A percentile compares a stretch with the other conserved stretches of the same genome.
These are phyloP conservation scores for Penicillium hesseltinei DNA, from an alignment of 2,329 filamentous ascomycete species.

Conservation along the genomic window DNA sequence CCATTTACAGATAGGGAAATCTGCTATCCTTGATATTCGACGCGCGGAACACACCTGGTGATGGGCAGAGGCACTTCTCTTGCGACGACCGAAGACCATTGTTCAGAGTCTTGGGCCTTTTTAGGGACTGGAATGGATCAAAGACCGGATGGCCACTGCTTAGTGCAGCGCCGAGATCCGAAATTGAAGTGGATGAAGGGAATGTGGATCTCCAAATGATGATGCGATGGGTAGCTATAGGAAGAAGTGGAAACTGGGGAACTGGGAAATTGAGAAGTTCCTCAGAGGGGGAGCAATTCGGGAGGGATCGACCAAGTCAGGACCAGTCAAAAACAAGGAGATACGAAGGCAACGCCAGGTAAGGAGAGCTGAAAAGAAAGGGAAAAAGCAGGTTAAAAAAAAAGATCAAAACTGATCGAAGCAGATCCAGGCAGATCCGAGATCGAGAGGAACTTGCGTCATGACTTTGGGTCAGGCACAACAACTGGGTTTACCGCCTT, in stretches of 20 bases:
- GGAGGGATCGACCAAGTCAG: not conserved
- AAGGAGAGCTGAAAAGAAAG: not conserved
- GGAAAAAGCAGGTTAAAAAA: not conserved
- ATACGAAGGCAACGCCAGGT: constrained; percentile 1
- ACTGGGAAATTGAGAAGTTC: constrained; percentile 1
- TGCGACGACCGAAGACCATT: constrained; percentile 42
- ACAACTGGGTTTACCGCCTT: not conserved
- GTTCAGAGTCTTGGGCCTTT: constrained; percentile 8
- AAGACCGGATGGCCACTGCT: constrained; percentile 22
- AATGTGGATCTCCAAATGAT: constrained; percentile 7
- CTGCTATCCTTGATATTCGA: not conserved
- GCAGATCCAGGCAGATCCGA: constrained; percentile 11
- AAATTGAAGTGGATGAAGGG: constrained; percentile 14
- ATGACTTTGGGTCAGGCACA: constrained; percentile 24
- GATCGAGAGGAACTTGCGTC: constrained; percentile 22
- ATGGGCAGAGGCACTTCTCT: constrained; percentile 43
- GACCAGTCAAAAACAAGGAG: constrained; percentile 1
- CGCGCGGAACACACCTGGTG: constrained; percentile 28
- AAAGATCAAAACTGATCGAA: not conserved
- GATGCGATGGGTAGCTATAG: constrained; percentile 2
- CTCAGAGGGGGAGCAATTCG: not conserved
- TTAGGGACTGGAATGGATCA: not conserved
- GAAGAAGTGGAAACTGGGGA: not conserved
- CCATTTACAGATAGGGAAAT: not conserved
- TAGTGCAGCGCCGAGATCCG: constrained; percentile 24